phyloP scores from a whole-genome alignment of 257 asterid species.

The Nicotiana attenuata region DNA sequence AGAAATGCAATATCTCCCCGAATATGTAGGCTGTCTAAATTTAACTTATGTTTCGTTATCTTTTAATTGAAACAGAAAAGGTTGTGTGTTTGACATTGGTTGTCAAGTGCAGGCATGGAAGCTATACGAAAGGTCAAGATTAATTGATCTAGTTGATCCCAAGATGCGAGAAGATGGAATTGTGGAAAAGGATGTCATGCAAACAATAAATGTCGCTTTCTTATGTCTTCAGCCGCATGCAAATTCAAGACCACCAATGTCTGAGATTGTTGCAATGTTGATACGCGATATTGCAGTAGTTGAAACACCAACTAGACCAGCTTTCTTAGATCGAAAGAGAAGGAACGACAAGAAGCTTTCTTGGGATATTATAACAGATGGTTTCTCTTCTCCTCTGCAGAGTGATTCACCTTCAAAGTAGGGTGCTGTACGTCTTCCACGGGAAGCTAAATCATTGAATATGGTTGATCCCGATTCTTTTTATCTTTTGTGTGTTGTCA shows the following conservation, averaged over 20 bases:
- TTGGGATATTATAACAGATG: constrained; percentile 58
- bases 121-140: constrained; percentile 51
- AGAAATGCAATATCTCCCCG: constrained; percentile 74
- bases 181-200: constrained; percentile 44
- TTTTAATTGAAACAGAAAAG: not conserved
- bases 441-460: not conserved
- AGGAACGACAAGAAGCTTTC: constrained; percentile 34
- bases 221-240: constrained; percentile 65
- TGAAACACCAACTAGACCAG: constrained; percentile 41
- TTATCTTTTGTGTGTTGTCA: not conserved
- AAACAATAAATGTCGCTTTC: constrained; percentile 48
- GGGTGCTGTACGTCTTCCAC: not conserved
- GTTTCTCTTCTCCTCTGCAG: constrained; percentile 50
- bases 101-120: constrained; percentile 54
- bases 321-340: constrained; percentile 48
- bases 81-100: not conserved
- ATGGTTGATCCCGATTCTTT: not conserved
- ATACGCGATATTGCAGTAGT: constrained; percentile 48
- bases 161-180: constrained; percentile 36
- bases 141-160: constrained; percentile 57
- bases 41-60: not conserved
- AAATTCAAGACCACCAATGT: constrained; percentile 72
- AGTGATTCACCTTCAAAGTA: constrained; percentile 39
- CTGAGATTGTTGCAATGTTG: constrained; percentile 67
- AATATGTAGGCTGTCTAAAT: constrained; percentile 41